phyloP scores from a whole-genome alignment of 2,329 filamentous ascomycete species.

The Diaporthe vaccinii region DNA sequence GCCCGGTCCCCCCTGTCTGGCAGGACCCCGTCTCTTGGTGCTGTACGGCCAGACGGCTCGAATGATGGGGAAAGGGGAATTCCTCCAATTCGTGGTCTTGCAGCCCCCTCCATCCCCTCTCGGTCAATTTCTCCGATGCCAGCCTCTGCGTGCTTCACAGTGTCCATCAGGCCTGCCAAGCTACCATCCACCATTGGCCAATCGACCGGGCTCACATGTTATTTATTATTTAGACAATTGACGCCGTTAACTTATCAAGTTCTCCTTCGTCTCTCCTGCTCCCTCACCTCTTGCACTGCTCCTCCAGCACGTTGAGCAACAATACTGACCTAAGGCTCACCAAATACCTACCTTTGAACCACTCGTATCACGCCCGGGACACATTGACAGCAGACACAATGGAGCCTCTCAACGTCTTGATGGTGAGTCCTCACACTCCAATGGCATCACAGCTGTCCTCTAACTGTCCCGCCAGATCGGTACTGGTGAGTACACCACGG shows the following conservation, averaged over 20 bases:
- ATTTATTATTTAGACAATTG: slow-evolving; percentile 28
- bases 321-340: neutral
- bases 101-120: slow-evolving; percentile 32
- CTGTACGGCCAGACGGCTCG: slow-evolving; percentile 15
- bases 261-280: neutral
- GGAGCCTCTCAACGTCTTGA: slow-evolving; percentile 76
- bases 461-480: slow-evolving; percentile 71
- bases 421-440: slow-evolving; percentile 61
- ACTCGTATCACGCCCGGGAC: neutral
- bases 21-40: slow-evolving; percentile 22
- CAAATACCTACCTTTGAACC: neutral
- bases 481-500: slow-evolving; percentile 96
- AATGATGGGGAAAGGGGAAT: slow-evolving; percentile 31
- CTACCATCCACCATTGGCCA: slow-evolving; percentile 1
- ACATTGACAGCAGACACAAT: slow-evolving; percentile 51
- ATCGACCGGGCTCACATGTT: slow-evolving; percentile 21
- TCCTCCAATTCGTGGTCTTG: slow-evolving; percentile 23
- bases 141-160: neutral
- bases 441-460: neutral
- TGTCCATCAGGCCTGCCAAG: neutral
- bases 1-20: slow-evolving; percentile 2
- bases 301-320: neutral
- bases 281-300: neutral
- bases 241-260: neutral
- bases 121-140: slow-evolving; percentile 40